Evolutionary conservation across 1,284 basidiomycete genomes (phyloP).

Genomic region (Chalciporus sp.): DNA sequence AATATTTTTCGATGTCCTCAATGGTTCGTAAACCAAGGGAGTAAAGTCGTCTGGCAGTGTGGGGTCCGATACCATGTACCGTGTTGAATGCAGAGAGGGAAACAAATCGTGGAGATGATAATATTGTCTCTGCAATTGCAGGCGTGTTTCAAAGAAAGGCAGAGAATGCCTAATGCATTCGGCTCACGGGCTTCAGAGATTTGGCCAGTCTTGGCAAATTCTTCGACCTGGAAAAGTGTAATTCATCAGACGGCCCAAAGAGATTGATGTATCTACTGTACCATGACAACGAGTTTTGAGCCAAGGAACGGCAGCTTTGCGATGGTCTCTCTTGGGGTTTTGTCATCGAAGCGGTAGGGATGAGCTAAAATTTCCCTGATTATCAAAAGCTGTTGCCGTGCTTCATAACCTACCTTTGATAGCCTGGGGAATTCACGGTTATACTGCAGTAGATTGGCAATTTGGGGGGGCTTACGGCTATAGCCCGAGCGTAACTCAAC

Average conservation of each 20-base stretch:
- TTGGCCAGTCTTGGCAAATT: slow-evolving; percentile 56
- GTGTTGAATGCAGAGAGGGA: slow-evolving; percentile 60
- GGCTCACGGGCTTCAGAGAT: slow-evolving; percentile 64
- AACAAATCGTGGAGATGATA: slow-evolving; percentile 52
- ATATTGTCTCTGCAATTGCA: slow-evolving; percentile 46
- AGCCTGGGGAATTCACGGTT: slow-evolving; percentile 37
- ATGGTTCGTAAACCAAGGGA: slow-evolving; percentile 60
- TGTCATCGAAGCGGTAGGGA: slow-evolving; percentile 52
- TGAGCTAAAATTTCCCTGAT: slow-evolving; percentile 50
- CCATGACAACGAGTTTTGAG: slow-evolving; percentile 60
- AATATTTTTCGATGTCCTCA: slow-evolving; percentile 65
- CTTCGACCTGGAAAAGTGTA: slow-evolving; percentile 49
- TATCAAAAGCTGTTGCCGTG: neutral
- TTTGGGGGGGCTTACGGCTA: slow-evolving; percentile 49
- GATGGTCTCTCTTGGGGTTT: slow-evolving; percentile 47
- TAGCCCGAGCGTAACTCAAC: slow-evolving; percentile 66
- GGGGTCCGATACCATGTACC: slow-evolving; percentile 73
- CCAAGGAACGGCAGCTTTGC: slow-evolving; percentile 61
- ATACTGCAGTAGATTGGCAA: neutral
- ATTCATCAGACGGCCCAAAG: neutral
- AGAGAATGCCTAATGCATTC: neutral
- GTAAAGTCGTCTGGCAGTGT: slow-evolving; percentile 65
- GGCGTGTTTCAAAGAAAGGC: slow-evolving; percentile 1
- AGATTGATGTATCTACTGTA: slow-evolving; percentile 22
- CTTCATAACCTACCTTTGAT: slow-evolving; percentile 56